phyloP scores from a whole-genome alignment of 495 filamentous ascomycete genomes.

The Lichina pygmaea region DNA sequence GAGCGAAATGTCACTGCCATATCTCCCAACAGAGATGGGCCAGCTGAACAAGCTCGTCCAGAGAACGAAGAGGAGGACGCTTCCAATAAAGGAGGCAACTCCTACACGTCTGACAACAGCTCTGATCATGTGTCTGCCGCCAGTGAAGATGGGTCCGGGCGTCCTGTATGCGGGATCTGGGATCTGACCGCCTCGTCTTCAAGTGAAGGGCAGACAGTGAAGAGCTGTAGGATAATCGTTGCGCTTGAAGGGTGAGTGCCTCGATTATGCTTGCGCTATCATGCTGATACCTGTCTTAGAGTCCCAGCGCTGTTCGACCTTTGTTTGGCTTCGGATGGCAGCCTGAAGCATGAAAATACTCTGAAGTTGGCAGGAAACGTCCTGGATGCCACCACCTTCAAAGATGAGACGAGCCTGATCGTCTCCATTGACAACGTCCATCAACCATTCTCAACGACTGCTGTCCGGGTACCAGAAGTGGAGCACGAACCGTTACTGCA shows the following conservation, averaged over 20 bases:
- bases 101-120: too few species aligned
- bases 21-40: background rate
- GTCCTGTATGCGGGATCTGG: too few species aligned
- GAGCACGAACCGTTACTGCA: background rate
- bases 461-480: constrained; percentile 7
- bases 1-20: constrained; percentile 2
- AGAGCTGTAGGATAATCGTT: constrained; percentile 19
- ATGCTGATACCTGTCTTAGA: constrained; percentile 12
- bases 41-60: too few species aligned
- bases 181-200: too few species aligned
- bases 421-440: constrained; percentile 28
- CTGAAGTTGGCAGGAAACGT: constrained; percentile 29
- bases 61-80: too few species aligned
- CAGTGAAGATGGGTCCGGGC: too few species aligned
- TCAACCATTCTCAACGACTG: constrained; percentile 15
- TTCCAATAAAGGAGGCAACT: too few species aligned
- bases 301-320: constrained; percentile 34
- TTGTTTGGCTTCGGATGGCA: constrained; percentile 10
- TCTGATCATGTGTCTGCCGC: too few species aligned
- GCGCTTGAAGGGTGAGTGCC: constrained; percentile 37
- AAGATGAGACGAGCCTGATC: constrained; percentile 16
- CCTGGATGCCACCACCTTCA: constrained; percentile 22
- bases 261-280: background rate
- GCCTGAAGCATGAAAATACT: constrained; percentile 18
- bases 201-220: too few species aligned